Evolutionary conservation across 2,329 filamentous ascomycete species (phyloP), one percentile per base, ranked within the genome.

Genomic region (Clonostachys rosea): DNA sequence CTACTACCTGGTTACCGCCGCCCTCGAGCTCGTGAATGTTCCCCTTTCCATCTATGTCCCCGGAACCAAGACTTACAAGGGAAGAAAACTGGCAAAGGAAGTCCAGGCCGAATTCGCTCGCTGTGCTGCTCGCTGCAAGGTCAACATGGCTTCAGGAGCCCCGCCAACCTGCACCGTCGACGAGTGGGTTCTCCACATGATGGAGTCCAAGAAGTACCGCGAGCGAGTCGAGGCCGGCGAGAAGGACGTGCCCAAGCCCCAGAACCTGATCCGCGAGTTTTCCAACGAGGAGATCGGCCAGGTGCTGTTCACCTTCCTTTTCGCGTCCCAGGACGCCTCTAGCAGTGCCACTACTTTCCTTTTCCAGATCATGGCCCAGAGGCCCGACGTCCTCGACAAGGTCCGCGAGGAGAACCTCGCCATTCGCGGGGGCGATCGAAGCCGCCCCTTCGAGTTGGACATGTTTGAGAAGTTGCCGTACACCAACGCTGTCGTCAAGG

Each of bases 1-100:
- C 65, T 91, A 87, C 64, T 91, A 89, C 64, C 74, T 83, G 50
- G 86, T 87, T 56, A 91, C 87, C 5, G 87, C 83, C 18, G 87
- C 88, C 1, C 76, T 91, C 40, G 87, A 91, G 63, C 76, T 91
- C 18, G 87, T 91, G 70, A 91, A 91, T 66, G 82, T 91, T 57
- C 87, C 87, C 5, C 48, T 74, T 1, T 72, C 69, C 1, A 81
- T 91, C 59, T 88, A 90, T 56, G 64, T 91, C 13, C 87, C 87
- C 1, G 89, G 78, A 66, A 89, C 85, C 47, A 89, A 88, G 70
- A 78, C 79, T 5, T 91, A 87, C 86, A 80, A 82, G 47, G 87
- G 87, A 42, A 90, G 89, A 68, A 86, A 87, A 57, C 81, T 79
- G 6, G 82, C 87, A 33, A 84, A 90, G 56, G 83, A 83, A 64